Base-by-base conservation (phyloP, 257 asterid species). In the Fraxinus quadrangulata region DNA sequence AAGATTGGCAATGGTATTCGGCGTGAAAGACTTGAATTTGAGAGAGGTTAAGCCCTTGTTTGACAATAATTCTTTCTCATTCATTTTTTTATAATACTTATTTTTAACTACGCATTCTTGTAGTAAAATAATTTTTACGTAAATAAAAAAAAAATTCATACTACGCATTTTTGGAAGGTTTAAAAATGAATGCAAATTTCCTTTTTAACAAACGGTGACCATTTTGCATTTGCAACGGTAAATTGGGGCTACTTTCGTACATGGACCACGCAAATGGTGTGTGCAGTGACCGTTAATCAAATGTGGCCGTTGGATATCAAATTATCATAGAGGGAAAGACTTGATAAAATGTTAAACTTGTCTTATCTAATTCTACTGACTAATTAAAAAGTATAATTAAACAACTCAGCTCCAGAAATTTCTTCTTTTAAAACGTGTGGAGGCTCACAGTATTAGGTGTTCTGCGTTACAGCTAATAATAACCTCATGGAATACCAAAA, bases 211-310 rank as follows among this genome's bases (percentile, higher is more conserved):
- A 51, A 51, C 2, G 1, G 26, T 56, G 67, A 7, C 13, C 24
- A 49, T 59, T 63, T 63, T 72, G 68, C 24, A 76, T 33, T 54
- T 71, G 83, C 84, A 87, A 87, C 88, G 87, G 90, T 82, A 82
- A 84, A 82, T 71, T 84, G 63, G 51, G 70, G 75, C 66, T 11
- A 82, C 83, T 66, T 82, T 83, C 24, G 39, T 61, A 65, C 23
- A 70, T 84, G 90, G 88, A 83, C 90, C 87, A 83, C 86, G 31
- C 78, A 42, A 36, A 37, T 63, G 76, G 77, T 36, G 67, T 8
- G 54, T 17, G 30, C 67, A 71, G 80, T 75, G 80, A 76, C 81
- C 76, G 81, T 81, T 81, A 70, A 24, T 67, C 70, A 82, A 77
- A 77, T 84, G 76, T 75, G 74, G 83, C 84, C 87, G 81, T 81